phyloP scores from a whole-genome alignment of 2,329 filamentous ascomycete species.

The Ophiostoma perfectum region DNA sequence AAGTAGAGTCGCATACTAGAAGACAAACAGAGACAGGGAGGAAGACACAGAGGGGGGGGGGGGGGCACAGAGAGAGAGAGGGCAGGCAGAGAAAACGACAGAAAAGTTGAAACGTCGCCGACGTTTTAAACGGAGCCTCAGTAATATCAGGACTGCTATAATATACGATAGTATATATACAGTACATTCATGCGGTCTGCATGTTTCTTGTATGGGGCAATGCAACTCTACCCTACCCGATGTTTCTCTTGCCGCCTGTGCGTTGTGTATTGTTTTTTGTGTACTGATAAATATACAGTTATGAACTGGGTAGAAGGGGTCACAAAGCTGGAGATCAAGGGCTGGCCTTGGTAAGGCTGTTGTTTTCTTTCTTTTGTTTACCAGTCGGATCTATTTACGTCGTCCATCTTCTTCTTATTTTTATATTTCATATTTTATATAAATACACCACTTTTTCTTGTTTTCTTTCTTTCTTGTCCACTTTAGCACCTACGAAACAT shows the following conservation, averaged over 20 bases:
- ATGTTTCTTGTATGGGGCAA: conserved; percentile 14
- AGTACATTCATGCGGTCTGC: background rate
- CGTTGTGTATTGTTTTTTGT: background rate
- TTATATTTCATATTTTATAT: background rate
- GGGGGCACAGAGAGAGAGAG: too few species aligned
- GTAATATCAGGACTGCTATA: background rate
- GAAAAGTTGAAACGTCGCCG: conserved; percentile 22
- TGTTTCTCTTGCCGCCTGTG: conserved; percentile 23
- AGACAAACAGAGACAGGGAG: background rate
- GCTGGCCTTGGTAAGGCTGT: background rate
- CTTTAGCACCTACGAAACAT: too few species aligned
- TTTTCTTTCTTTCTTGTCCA: too few species aligned
- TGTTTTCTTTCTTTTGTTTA: background rate
- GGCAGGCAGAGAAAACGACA: background rate
- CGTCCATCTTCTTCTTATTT: background rate
- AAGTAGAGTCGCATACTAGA: too few species aligned
- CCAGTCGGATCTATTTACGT: background rate
- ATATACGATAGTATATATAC: background rate
- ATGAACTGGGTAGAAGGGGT: background rate
- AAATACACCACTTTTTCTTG: background rate
- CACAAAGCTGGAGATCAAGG: background rate
- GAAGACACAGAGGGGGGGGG: background rate
- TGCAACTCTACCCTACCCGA: conserved; percentile 17
- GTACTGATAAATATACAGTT: background rate
- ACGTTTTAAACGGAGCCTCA: conserved; percentile 19